These are phyloP conservation scores for Luffa acutangula DNA, from an alignment of 306 rosid genomes.

Conservation along the genomic window DNA sequence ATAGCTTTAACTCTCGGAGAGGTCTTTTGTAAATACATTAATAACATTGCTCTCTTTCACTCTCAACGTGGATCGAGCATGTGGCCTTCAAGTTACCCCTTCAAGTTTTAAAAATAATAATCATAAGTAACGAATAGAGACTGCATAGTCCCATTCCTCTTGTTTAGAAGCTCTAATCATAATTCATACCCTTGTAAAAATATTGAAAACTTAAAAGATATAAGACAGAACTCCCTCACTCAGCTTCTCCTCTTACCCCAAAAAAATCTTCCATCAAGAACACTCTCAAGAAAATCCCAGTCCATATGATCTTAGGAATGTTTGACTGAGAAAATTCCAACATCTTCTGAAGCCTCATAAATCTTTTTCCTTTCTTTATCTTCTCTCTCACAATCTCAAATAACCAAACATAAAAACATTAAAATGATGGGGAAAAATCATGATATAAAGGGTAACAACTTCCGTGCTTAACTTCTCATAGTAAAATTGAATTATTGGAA, in stretches of 20 bases:
- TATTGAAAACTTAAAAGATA: not conserved
- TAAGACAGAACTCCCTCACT: not conserved
- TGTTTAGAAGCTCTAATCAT: not conserved
- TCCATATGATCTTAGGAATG: not conserved
- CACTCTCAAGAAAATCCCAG: not conserved
- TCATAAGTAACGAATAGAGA: not conserved
- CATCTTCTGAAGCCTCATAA: not conserved
- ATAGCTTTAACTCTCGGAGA: too few relatives aligned
- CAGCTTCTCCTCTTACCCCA: not conserved
- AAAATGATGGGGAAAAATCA: not conserved
- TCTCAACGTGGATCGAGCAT: not conserved
- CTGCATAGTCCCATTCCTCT: not conserved
- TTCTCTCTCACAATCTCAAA: not conserved
- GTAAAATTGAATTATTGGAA: not conserved
- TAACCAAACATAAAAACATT: not conserved
- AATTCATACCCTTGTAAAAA: not conserved
- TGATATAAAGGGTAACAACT: not conserved
- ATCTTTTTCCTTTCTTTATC: not conserved
- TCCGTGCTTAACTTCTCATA: not conserved
- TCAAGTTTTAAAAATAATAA: not conserved
- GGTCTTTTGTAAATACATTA: not conserved
- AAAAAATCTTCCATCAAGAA: not conserved
- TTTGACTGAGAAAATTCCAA: not conserved
- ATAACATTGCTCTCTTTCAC: not conserved
- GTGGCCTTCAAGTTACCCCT: not conserved